phyloP scores from a whole-genome alignment of 129 eudicot genomes.

The Flaveria bidentis region DNA sequence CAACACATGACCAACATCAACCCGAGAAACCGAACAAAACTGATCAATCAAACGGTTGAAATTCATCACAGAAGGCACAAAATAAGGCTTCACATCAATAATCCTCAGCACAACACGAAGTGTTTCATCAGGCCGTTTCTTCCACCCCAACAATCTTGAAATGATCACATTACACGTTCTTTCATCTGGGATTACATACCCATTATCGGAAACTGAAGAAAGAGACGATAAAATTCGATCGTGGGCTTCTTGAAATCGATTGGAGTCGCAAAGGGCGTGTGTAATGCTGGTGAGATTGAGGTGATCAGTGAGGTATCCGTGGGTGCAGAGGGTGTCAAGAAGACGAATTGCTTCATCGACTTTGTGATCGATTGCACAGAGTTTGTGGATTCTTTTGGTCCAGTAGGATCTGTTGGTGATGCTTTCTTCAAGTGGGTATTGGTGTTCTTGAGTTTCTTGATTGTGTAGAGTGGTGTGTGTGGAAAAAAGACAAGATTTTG shows the following conservation, averaged over 20 bases:
- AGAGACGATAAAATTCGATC: conserved; percentile 41
- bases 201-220: neutral
- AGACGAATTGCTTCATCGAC: conserved; percentile 64
- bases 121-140: conserved; percentile 43
- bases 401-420: conserved; percentile 46
- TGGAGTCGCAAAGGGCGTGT: conserved; percentile 66
- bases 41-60: conserved; percentile 74
- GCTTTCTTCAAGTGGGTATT: conserved; percentile 32
- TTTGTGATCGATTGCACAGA: conserved; percentile 50
- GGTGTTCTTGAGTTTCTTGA: conserved; percentile 3
- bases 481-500: conserved; percentile 21
- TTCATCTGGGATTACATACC: conserved; percentile 54
- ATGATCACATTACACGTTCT: conserved; percentile 83
- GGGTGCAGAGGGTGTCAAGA: conserved; percentile 51
- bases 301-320: conserved; percentile 51
- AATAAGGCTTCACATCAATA: conserved; percentile 48
- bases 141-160: conserved; percentile 55
- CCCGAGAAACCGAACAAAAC: conserved; percentile 43
- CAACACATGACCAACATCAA: conserved; percentile 46
- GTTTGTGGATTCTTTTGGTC: conserved; percentile 64
- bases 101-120: conserved; percentile 44
- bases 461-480: conserved; percentile 11
- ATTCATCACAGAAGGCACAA: conserved; percentile 72
- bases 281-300: conserved; percentile 69
- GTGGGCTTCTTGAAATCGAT: conserved; percentile 73